phyloP scores from a whole-genome alignment of 2,329 filamentous ascomycete genomes.

The Coccinonectria pachysandricola region DNA sequence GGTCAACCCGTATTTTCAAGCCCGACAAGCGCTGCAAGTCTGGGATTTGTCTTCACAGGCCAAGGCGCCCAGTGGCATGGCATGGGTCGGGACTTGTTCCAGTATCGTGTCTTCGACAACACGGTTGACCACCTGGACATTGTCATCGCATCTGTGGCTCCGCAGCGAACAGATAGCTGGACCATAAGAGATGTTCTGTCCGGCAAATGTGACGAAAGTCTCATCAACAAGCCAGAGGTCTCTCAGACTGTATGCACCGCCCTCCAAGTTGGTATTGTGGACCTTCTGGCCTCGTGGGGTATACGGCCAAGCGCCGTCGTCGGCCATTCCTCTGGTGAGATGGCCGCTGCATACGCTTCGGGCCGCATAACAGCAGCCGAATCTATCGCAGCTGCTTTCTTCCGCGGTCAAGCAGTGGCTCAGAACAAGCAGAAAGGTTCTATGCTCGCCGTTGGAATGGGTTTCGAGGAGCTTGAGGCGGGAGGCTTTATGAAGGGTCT shows the following conservation, averaged over 20 bases:
- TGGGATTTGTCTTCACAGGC: slow-evolving; percentile 23
- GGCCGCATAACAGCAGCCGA: slow-evolving; percentile 33
- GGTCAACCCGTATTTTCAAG: no score
- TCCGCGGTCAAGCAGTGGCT: slow-evolving; percentile 34
- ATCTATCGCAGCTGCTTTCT: slow-evolving; percentile 40
- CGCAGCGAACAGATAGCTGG: slow-evolving; percentile 1
- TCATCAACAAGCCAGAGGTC: slow-evolving; percentile 29
- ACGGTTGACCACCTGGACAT: background rate
- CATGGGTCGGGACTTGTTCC: slow-evolving; percentile 23
- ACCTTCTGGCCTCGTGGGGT: slow-evolving; percentile 33
- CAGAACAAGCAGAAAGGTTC: slow-evolving; percentile 33
- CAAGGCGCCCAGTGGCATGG: slow-evolving; percentile 24
- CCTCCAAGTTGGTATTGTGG: slow-evolving; percentile 36
- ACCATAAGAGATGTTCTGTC: background rate
- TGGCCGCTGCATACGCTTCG: slow-evolving; percentile 35
- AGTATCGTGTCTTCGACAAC: slow-evolving; percentile 2
- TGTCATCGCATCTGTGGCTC: slow-evolving; percentile 14
- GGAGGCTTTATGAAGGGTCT: slow-evolving; percentile 21
- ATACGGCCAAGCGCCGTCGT: slow-evolving; percentile 29
- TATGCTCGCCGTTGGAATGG: slow-evolving; percentile 46
- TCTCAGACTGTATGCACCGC: slow-evolving; percentile 35
- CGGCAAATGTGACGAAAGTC: slow-evolving; percentile 14
- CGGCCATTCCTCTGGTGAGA: slow-evolving; percentile 40
- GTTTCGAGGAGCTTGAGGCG: slow-evolving; percentile 30
- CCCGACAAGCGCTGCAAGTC: no score